A percentile compares a stretch with the other conserved stretches of the same genome.
phyloP scores from a whole-genome alignment of 805 yeast genomes.

The Candida khao-thaluensis region DNA sequence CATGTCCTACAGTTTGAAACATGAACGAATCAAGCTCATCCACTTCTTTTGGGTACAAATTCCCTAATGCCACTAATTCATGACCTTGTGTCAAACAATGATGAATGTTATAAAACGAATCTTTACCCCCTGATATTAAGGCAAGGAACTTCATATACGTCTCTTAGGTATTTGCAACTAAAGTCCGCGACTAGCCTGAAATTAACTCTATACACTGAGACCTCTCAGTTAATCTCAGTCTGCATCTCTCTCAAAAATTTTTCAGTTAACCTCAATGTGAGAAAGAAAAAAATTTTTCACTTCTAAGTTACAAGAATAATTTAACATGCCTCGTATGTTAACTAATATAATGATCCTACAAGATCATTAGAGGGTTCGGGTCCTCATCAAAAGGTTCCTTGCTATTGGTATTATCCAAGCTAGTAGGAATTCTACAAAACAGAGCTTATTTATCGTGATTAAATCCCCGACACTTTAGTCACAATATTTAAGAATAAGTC shows the following conservation, averaged over 20 bases:
- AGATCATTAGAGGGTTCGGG: slow-evolving; percentile 61
- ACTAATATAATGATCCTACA: not conserved
- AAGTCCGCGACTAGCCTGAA: not conserved
- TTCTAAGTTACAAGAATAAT: slow-evolving; percentile 13
- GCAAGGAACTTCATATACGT: slow-evolving; percentile 83
- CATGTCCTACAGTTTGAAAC: slow-evolving; percentile 98
- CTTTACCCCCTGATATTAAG: slow-evolving; percentile 92
- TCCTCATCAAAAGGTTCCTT: slow-evolving; percentile 48
- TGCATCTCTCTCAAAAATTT: slow-evolving; percentile 2
- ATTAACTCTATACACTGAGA: not conserved
- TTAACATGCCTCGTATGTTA: slow-evolving; percentile 64
- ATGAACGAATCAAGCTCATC: slow-evolving; percentile 87
- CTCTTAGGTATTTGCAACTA: slow-evolving; percentile 1
- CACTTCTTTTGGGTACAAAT: slow-evolving; percentile 52
- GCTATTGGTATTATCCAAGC: too few species aligned
- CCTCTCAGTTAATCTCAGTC: not conserved
- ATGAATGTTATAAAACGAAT: slow-evolving; percentile 84
- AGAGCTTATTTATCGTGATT: slow-evolving; percentile 45
- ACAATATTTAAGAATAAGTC: slow-evolving; percentile 30
- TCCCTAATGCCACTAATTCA: slow-evolving; percentile 80
- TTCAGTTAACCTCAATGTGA: slow-evolving; percentile 2
- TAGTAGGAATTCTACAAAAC: too few species aligned
- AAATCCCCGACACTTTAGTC: slow-evolving; percentile 89
- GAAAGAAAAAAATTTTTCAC: slow-evolving; percentile 16
- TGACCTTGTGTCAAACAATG: slow-evolving; percentile 88